These are phyloP conservation scores for Darksidea phi DNA, from an alignment of 495 filamentous ascomycete species.

Conservation along the genomic window DNA sequence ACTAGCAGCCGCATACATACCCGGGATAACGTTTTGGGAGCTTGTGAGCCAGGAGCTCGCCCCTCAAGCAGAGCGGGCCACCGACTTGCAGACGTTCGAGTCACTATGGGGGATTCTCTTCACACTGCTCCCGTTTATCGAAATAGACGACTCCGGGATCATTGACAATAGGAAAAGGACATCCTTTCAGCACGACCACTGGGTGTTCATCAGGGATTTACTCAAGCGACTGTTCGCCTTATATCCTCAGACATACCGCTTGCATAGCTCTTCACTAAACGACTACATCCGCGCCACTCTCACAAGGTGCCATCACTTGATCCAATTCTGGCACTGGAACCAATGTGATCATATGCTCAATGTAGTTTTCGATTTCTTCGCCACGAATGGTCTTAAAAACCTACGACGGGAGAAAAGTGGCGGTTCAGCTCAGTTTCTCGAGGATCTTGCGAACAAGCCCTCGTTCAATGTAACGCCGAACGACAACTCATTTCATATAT, in stretches of 20 bases:
- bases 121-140: slow-evolving; percentile 68
- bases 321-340: slow-evolving; percentile 82
- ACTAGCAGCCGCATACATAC: slow-evolving; percentile 50
- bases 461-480: slow-evolving; percentile 59
- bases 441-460: slow-evolving; percentile 63
- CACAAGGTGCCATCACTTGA: slow-evolving; percentile 73
- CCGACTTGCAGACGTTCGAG: slow-evolving; percentile 63
- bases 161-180: slow-evolving; percentile 58
- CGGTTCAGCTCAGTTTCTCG: slow-evolving; percentile 75
- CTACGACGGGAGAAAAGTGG: slow-evolving; percentile 73
- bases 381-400: slow-evolving; percentile 67
- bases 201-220: slow-evolving; percentile 66
- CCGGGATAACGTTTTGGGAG: slow-evolving; percentile 57
- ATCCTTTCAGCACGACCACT: slow-evolving; percentile 60
- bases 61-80: slow-evolving; percentile 36
- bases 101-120: slow-evolving; percentile 71
- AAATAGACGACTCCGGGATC: slow-evolving; percentile 70
- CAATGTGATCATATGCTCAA: slow-evolving; percentile 76
- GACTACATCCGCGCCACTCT: slow-evolving; percentile 74
- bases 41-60: slow-evolving; percentile 52
- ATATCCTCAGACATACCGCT: slow-evolving; percentile 57
- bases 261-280: slow-evolving; percentile 67
- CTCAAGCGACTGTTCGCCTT: slow-evolving; percentile 62
- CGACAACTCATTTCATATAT: slow-evolving; percentile 90
- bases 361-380: slow-evolving; percentile 87